These are phyloP conservation scores for Stylosanthes scabra DNA, from an alignment of 331 rosid species.

Conservation along the genomic window DNA sequence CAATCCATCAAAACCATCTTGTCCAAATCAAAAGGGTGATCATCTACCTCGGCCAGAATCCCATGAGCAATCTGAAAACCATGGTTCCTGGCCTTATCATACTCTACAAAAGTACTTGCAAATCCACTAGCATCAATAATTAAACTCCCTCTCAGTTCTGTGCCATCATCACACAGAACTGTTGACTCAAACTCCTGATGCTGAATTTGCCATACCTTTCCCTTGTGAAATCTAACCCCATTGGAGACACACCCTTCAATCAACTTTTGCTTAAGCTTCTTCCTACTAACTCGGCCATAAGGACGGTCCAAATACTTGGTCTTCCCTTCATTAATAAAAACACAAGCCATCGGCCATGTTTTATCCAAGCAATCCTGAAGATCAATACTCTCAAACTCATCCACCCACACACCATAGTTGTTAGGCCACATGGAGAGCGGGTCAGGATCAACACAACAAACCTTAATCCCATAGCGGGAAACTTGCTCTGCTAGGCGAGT, in stretches of 20 bases:
- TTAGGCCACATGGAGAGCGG: conserved; percentile 90
- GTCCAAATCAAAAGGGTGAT: conserved; percentile 81
- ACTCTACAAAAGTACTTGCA: conserved; percentile 52
- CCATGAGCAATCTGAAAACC: conserved; percentile 93
- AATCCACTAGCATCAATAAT: conserved; percentile 91
- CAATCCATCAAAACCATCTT: conserved; percentile 96
- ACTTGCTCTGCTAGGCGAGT: conserved; percentile 77
- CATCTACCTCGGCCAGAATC: conserved; percentile 76
- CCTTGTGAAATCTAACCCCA: conserved; percentile 73
- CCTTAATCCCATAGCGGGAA: conserved; percentile 70
- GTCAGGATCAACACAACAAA: conserved; percentile 83
- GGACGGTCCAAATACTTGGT: conserved; percentile 68
- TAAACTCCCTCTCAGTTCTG: conserved; percentile 60
- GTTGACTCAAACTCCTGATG: conserved; percentile 67
- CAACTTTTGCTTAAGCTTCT: conserved; percentile 58
- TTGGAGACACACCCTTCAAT: conserved; percentile 60
- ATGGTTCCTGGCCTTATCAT: conserved; percentile 57
- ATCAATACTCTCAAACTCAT: conserved; percentile 70
- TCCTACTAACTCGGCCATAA: conserved; percentile 74
- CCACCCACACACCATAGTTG: conserved; percentile 90
- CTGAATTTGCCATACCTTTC: conserved; percentile 67
- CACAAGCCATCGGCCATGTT: conserved; percentile 75
- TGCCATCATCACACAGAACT: conserved; percentile 69
- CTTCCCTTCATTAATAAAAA: conserved; percentile 54
- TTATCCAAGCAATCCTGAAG: conserved; percentile 75